Evolutionary conservation across 345 rosid genomes (phyloP), one percentile per base, ranked within the genome.

Genomic region (Eucalyptus shirleyi): DNA sequence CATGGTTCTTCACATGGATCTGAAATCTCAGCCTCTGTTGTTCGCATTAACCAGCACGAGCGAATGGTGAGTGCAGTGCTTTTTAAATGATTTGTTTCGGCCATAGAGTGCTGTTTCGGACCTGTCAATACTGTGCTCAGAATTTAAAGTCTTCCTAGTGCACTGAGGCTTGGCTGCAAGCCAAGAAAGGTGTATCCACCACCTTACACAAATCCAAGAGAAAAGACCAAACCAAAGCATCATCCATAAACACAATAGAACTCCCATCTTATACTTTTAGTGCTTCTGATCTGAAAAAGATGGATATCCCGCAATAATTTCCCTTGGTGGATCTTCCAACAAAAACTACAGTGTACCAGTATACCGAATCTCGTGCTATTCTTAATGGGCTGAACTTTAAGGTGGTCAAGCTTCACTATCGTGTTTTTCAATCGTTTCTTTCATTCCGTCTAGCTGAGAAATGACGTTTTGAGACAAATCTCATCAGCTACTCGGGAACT

Each of bases 381-480:
- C 12, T 10, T 18, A 19, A 72, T 65, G 45, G 28, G 83, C 44
- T 72, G 45, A 37, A 72, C 28, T 72, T 72, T 19, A 9, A 9
- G 44, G 45, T 5, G 15, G 82, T 87, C 91, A 88, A 65, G 26
- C 93, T 4, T 91, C 87, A 86, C 67, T 91, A 80, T 93, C 92
- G 86, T 94, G 94, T 59, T 88, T 92, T 49, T 95, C 94, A 34
- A 92, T 90, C 4, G 93, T 90, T 65, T 89, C 93, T 88, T 93
- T 92, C 90, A 96, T 93, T 82, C 90, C 90, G 91, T 95, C 95
- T 94, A 96, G 91, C 90, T 93, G 98, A 2, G 95, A 91, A 62
- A 95, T 89, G 53, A 95, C 89, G 55, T 98, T 93, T 93, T 93
- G 90, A 93, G 93, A 89, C 99, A 95, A 87, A 98, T 95, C 93